A percentile compares a stretch with the other conserved stretches of the same genome.
Conservation (phyloP, 495 filamentous ascomycete species). For the Daldinia decipiens region DNA sequence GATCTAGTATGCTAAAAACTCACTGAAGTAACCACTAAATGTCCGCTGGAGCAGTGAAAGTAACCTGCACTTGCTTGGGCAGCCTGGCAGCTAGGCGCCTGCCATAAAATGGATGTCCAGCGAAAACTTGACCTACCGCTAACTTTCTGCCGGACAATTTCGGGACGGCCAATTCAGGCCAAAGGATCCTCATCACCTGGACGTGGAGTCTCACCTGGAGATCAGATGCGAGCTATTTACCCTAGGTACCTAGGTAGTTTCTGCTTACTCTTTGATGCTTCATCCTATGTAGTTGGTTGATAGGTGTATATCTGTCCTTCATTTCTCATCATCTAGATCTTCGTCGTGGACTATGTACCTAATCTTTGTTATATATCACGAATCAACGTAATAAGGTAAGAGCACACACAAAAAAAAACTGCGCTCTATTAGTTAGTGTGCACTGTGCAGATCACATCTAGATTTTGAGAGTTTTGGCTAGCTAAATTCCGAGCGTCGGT, state of each 20-base stretch:
- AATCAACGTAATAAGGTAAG: too few relatives aligned
- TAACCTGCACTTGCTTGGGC: conserved; percentile 6
- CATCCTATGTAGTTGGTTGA: background rate
- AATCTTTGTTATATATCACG: too few relatives aligned
- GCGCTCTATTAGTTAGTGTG: conserved; percentile 8
- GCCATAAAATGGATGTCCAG: conserved; percentile 4
- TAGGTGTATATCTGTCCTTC: conserved; percentile 2
- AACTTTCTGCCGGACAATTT: conserved; percentile 41
- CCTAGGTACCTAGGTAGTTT: conserved; percentile 11
- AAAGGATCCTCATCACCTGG: conserved; percentile 22
- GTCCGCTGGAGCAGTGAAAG: conserved; percentile 11
- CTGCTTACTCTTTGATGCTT: background rate
- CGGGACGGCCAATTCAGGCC: conserved; percentile 40
- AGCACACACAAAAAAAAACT: conserved; percentile 13
- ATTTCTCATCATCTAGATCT: too few relatives aligned
- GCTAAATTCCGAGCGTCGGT: conserved; percentile 33
- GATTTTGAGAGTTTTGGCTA: conserved; percentile 20
- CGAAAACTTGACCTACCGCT: conserved; percentile 11
- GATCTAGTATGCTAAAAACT: conserved; percentile 12
- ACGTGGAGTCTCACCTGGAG: conserved; percentile 16
- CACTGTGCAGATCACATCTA: conserved; percentile 25
- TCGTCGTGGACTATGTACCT: too few relatives aligned
- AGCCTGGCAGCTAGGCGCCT: conserved; percentile 13
- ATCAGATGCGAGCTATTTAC: conserved; percentile 41
- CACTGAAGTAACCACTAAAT: conserved; percentile 12